These are phyloP conservation scores for Termitomyces titanicus DNA, from an alignment of 768 basidiomycete species.

Conservation along the genomic window DNA sequence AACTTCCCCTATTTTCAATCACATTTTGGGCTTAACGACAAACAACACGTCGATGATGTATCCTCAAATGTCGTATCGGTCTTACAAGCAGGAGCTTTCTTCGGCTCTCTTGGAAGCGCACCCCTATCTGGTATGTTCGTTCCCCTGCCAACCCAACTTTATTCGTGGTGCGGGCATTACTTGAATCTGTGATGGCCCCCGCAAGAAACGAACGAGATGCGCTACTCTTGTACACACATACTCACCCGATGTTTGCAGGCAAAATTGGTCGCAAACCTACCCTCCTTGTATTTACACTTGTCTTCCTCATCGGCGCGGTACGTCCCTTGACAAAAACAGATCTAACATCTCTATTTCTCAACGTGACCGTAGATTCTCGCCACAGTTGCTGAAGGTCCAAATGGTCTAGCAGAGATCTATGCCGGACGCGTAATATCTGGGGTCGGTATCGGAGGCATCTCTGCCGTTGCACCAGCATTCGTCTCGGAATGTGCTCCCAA, in stretches of 20 bases:
- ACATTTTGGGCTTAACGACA: constrained; percentile 55
- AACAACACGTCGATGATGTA: constrained; percentile 39
- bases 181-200: not conserved
- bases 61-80: constrained; percentile 85
- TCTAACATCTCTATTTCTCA: not conserved
- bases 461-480: constrained; percentile 76
- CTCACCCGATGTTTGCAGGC: constrained; percentile 30
- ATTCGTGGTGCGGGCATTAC: not conserved
- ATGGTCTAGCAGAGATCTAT: constrained; percentile 73
- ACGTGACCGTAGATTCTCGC: constrained; percentile 54
- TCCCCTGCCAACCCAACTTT: not conserved
- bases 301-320: constrained; percentile 76
- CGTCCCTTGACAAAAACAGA: constrained; percentile 11
- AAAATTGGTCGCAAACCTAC: constrained; percentile 67
- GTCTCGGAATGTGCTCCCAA: constrained; percentile 89
- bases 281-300: constrained; percentile 51
- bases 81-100: constrained; percentile 85
- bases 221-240: not conserved
- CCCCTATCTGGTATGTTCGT: constrained; percentile 53
- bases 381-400: constrained; percentile 56
- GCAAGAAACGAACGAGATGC: not conserved
- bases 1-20: constrained; percentile 47
- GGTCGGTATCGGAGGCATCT: constrained; percentile 80
- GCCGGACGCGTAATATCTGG: constrained; percentile 78
- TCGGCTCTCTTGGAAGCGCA: constrained; percentile 64